Evolutionary conservation across 176 grass and related monocot genomes (phyloP).

Genomic region (Themeda triandra): DNA sequence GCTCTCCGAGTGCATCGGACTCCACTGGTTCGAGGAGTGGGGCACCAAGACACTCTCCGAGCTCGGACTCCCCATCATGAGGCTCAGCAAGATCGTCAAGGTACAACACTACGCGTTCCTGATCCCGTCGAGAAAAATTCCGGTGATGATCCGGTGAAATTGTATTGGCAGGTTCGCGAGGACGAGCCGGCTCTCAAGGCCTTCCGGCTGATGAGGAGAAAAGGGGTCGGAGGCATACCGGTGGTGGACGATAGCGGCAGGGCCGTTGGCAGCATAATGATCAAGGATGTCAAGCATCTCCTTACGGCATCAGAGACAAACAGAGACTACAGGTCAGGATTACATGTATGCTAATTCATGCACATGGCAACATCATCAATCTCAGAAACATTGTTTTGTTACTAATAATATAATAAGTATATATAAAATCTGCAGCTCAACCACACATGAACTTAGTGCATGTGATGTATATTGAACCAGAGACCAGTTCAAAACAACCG

Average conservation of each 20-base stretch:
- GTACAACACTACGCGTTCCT: not conserved
- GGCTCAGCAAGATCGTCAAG: constrained; percentile 67
- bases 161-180: constrained; percentile 55
- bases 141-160: not conserved
- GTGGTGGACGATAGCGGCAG: constrained; percentile 66
- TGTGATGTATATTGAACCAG: not conserved
- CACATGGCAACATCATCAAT: not conserved
- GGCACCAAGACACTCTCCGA: constrained; percentile 79
- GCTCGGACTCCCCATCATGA: constrained; percentile 74
- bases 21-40: constrained; percentile 94
- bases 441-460: no score
- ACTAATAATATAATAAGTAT: no score
- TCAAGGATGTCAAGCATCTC: constrained; percentile 94
- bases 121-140: no score
- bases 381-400: not conserved
- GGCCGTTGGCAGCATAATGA: constrained; percentile 82
- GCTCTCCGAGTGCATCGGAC: constrained; percentile 87
- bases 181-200: constrained; percentile 92
- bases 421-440: no score
- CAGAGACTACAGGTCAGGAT: constrained; percentile 76
- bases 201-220: constrained; percentile 76
- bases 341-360: not conserved
- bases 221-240: constrained; percentile 81
- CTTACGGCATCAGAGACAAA: constrained; percentile 66
- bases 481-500: no score